Base-by-base conservation (phyloP, 2,329 filamentous ascomycete genomes). In the Dichotomopilus funicola region DNA sequence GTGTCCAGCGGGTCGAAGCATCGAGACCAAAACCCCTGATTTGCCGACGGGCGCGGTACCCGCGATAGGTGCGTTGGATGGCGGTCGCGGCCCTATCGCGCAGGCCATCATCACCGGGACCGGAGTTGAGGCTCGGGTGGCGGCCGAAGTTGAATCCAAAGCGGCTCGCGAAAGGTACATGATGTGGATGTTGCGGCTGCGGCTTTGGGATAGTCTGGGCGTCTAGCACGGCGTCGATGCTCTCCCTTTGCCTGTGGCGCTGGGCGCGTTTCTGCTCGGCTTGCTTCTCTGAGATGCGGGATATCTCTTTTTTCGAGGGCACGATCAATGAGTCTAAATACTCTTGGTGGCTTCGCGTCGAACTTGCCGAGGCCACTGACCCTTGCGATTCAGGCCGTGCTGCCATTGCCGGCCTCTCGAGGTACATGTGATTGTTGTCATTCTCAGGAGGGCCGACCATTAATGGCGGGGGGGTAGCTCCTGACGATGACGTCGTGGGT, bases 61-160 rank as follows among this genome's bases (percentile, higher is more conserved):
- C 89, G 37, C 90, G 79, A 67, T 91, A 95, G 33, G 85, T 87
- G 62, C 85, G 82, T 73, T 89, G 82, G 47, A 86, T 85, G 33
- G 82, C 64, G 27, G 72, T 73, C 3, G 81, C 82, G 2, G 82
- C 82, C 49, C 74, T 71, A 33, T 70, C 66, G 34, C 61, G 63
- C 6, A 67, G 47, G 31, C 61, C 46, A 4, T 65, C 63, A 5
- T 68, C 64, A 40, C 19, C 19, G 19, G 19, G 19, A 27, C 19
- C 19, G 19, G 19, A 27, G 19, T 42, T 51, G 42, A 36, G 11
- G 36, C 42, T 55, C 7, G n/a, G 19, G 12, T 45, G 55, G 36
- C 47, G 54, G 10, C 57, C 51, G 3, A 61, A 52, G 11, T 53
- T 52, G 6, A 61, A 52, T 35, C 58, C 53, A 5, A 62, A 53